These are phyloP conservation scores for Xylariaceae sp. DNA, from an alignment of 2,329 filamentous ascomycete species.

Conservation along the genomic window DNA sequence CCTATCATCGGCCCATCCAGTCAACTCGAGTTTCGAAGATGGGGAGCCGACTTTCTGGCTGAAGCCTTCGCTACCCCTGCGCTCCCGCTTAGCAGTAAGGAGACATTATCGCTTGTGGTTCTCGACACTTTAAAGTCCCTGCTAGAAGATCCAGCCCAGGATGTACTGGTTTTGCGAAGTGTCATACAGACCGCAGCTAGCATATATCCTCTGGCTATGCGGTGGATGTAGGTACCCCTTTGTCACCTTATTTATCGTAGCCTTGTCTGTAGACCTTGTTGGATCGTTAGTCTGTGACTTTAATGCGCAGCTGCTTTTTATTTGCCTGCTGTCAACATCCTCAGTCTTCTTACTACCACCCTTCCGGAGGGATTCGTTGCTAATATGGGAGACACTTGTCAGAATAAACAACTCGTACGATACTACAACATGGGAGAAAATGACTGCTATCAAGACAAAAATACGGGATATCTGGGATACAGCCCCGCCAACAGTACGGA, in stretches of 20 bases:
- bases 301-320: conserved; percentile 16
- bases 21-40: conserved; percentile 78
- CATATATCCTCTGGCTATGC: conserved; percentile 86
- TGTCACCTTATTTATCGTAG: conserved; percentile 25
- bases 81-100: conserved; percentile 71
- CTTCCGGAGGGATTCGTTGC: conserved; percentile 12
- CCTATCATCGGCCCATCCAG: conserved; percentile 76
- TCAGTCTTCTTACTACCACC: conserved; percentile 2
- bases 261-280: conserved; percentile 26
- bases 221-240: conserved; percentile 75
- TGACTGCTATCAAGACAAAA: conserved; percentile 80
- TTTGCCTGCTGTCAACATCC: neutral
- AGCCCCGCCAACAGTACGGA: conserved; percentile 67
- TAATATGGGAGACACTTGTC: conserved; percentile 32
- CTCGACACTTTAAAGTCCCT: conserved; percentile 69
- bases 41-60: conserved; percentile 92
- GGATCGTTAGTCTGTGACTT: conserved; percentile 19
- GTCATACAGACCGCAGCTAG: conserved; percentile 84
- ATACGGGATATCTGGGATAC: conserved; percentile 86
- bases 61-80: conserved; percentile 95
- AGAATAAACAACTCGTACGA: conserved; percentile 87
- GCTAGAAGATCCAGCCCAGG: conserved; percentile 66
- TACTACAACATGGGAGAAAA: conserved; percentile 75
- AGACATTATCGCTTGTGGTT: conserved; percentile 68
- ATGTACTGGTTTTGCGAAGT: conserved; percentile 75